These are phyloP conservation scores for Medicago ruthenica DNA, from an alignment of 306 rosid genomes.

Conservation along the genomic window DNA sequence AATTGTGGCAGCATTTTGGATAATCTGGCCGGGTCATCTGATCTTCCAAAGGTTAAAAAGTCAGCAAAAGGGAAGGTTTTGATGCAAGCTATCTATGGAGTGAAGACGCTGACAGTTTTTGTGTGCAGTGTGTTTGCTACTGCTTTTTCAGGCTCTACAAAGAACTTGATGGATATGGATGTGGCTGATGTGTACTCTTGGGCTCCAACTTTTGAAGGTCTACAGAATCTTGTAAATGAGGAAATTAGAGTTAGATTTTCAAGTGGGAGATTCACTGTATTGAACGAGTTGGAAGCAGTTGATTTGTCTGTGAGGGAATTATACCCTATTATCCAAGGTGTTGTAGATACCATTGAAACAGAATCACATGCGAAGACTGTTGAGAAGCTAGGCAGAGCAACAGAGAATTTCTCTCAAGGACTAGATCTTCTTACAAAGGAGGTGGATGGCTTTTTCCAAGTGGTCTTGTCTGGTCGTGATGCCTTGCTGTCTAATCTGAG, in stretches of 20 bases:
- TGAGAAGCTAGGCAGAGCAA: conserved; percentile 52
- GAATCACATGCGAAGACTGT: conserved; percentile 48
- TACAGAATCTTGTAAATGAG: conserved; percentile 70
- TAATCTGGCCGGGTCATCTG: conserved; percentile 63
- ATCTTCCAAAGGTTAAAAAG: conserved; percentile 84
- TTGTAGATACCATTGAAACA: conserved; percentile 38
- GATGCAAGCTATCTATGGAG: conserved; percentile 90
- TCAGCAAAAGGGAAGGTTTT: conserved; percentile 83
- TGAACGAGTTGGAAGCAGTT: conserved; percentile 77
- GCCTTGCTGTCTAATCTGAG: conserved; percentile 76
- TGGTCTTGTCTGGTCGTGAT: conserved; percentile 78
- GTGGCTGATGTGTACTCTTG: conserved; percentile 66
- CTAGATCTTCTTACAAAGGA: conserved; percentile 80
- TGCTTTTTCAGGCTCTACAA: conserved; percentile 68
- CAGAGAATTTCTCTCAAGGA: conserved; percentile 70
- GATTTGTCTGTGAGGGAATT: conserved; percentile 64
- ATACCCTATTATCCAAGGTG: conserved; percentile 68
- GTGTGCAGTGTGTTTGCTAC: conserved; percentile 72
- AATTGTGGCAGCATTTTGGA: conserved; percentile 66
- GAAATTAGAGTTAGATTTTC: conserved; percentile 59
- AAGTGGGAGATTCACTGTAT: conserved; percentile 51
- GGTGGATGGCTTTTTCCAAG: conserved; percentile 80
- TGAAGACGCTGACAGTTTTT: conserved; percentile 75
- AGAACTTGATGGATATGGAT: conserved; percentile 53
- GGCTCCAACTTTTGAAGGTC: conserved; percentile 68